Percentiles rank a stretch among this genome's conserved stretches.
phyloP scores from a whole-genome alignment of 2,329 filamentous ascomycete species.

The Albophoma yamanashiensis region DNA sequence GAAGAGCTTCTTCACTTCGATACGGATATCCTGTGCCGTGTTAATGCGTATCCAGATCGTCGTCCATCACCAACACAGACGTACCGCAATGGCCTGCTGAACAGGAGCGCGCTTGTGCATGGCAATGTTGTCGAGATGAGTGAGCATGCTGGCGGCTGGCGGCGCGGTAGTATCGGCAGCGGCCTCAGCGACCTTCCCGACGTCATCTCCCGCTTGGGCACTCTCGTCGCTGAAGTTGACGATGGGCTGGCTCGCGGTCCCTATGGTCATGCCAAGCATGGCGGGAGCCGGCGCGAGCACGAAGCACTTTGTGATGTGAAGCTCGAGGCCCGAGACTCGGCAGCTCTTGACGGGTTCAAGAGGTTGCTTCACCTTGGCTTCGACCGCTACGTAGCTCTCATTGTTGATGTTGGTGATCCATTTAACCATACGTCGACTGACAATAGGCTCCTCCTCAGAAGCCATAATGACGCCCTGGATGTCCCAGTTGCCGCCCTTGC shows the following conservation, averaged over 20 bases:
- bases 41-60: no score
- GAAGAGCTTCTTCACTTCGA: constrained; percentile 48
- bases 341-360: constrained; percentile 83
- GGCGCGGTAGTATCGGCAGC: constrained; percentile 27
- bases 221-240: constrained; percentile 50
- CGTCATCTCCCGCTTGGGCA: constrained; percentile 6
- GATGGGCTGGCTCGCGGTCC: constrained; percentile 42
- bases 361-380: constrained; percentile 71
- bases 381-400: constrained; percentile 75
- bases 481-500: constrained; percentile 62
- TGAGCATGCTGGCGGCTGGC: constrained; percentile 71
- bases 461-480: constrained; percentile 71
- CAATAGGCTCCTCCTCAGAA: constrained; percentile 9
- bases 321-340: constrained; percentile 67
- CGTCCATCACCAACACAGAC: no score
- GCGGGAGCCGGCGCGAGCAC: constrained; percentile 55
- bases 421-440: constrained; percentile 89
- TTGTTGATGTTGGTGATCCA: constrained; percentile 65
- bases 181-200: constrained; percentile 30
- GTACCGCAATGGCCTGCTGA: constrained; percentile 65
- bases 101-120: constrained; percentile 88
- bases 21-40: no score
- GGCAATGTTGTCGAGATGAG: constrained; percentile 80
- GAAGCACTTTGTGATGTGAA: constrained; percentile 82
- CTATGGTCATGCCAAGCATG: constrained; percentile 47